Evolutionary conservation across 441 rosid genomes (phyloP), one percentile per base, ranked within the genome.

Genomic region (Flueggea neowawraea): DNA sequence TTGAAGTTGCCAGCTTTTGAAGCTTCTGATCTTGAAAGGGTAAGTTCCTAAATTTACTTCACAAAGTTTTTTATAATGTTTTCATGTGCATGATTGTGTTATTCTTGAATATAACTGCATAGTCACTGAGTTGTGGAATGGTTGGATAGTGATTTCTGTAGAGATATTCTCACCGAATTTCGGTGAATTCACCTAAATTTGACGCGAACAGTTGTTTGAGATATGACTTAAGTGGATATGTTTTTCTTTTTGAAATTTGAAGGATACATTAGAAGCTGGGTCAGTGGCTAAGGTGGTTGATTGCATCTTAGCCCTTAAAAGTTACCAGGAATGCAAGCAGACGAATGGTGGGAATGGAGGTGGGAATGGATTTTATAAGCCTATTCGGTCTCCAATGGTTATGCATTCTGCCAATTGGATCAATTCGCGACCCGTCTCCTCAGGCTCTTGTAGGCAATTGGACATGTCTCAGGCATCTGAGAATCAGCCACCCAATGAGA

Each of bases 21-120:
- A 84, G 97, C 99, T 77, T 87, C 95, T 68, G 95, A 91, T 87
- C 88, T 94, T 22, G 97, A 89, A 71, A 94, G 88, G 88, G 98
- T 87, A 75, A 76, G 17, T 49, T 39, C 12, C 15, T 56, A 16
- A 0, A 22, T 6, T 36, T 36, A 36, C 41, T 36, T 5, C 9
- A 3, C 41, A 36, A 36, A 36, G 9, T 36, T 8, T 36, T 5
- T 8, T 36, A 36, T 36, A 36, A 36, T 5, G 28, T 22, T 22
- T 22, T 8, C 41, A 36, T 36, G 6, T 36, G 9, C 41, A 22
- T 36, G 41, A 36, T 36, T 36, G 6, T 36, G 41, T 5, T 5
- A 3, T 36, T 51, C 33, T 57, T 44, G 63, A 58, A 36, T 55
- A 43, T 11, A 43, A 6, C 45, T 6, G 45, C 45, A 43, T 43